A percentile compares a stretch with the other conserved stretches of the same genome.
phyloP scores from a whole-genome alignment of 78 protist species.

The Polysphondylium violaceum region DNA sequence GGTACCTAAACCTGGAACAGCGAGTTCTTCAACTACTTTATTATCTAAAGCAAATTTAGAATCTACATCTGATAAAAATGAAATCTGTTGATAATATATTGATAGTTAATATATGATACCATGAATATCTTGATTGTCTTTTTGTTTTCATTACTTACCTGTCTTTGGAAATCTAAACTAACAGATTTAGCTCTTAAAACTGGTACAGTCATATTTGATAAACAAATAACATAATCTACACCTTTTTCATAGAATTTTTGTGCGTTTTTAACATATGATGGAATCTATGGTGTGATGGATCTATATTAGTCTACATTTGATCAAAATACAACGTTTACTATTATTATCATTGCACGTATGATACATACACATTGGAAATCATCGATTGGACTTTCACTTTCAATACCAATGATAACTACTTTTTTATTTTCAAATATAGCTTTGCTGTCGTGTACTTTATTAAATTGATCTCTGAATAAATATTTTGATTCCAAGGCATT shows the following conservation, averaged over 20 bases:
- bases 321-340: neutral
- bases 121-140: neutral
- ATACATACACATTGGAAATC: conserved; percentile 39
- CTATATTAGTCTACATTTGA: neutral
- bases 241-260: conserved; percentile 47
- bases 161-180: conserved; percentile 36
- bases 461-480: conserved; percentile 32
- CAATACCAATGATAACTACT: conserved; percentile 52
- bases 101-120: neutral
- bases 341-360: neutral
- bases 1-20: neutral
- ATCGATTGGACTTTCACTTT: conserved; percentile 30
- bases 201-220: conserved; percentile 11
- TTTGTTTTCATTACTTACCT: conserved; percentile 4
- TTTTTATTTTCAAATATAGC: conserved; percentile 29
- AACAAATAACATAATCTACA: conserved; percentile 43
- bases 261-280: conserved; percentile 49
- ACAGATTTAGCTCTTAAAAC: conserved; percentile 52
- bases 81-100: neutral
- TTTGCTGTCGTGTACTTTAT: neutral
- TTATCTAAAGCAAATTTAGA: conserved; percentile 11
- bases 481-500: conserved; percentile 5
- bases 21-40: conserved; percentile 7
- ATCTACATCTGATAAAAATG: conserved; percentile 29
- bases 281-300: neutral